Evolutionary conservation across 2,329 filamentous ascomycete genomes (phyloP), one percentile per base, ranked within the genome.

Genomic region (Camillea tinctor): DNA sequence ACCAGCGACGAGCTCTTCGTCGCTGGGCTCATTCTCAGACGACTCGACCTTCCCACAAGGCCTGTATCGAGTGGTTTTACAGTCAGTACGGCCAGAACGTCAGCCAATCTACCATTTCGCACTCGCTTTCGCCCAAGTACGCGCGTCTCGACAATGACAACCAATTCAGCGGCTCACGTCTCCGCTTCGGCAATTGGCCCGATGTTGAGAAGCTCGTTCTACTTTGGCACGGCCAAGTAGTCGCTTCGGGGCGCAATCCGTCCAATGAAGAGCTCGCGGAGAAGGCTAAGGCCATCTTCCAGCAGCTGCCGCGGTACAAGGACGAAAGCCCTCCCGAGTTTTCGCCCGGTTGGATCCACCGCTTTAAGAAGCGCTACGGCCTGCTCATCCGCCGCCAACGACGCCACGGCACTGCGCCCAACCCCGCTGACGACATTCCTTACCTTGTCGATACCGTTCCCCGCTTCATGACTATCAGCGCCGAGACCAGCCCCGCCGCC

Each of bases 141-240:
- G 84, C 83, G 44, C 81, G 84, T 23, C 81, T 87, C 56, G 84
- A 87, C 69, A 81, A 81, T 68, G 84, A 87, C 65, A 83, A 82
- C 17, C 84, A 86, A 71, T 80, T 87, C 61, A 85, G 83, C n/a
- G 84, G 84, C 50, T 86, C 84, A 59, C 82, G 84, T 50, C 76
- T 87, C 63, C 83, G 84, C 64, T 86, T 86, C 60, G 84, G 84
- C 64, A 87, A 87, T 70, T 87, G 84, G 84, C 84, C 84, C 61
- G 84, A 87, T 64, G 84, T 87, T 57, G 58, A 98, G 93, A 74
- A 98, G 92, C 77, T 92, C 80, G 80, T 96, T 93, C 75, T 96
- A 88, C 66, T 92, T 86, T 63, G 84, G 81, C 67, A 80, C 74
- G 57, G 79, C 74, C 55, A 79, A 77, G 56, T 81, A 76, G 61